phyloP scores from a whole-genome alignment of 2,329 filamentous ascomycete genomes.

The Aspergillus sp. region DNA sequence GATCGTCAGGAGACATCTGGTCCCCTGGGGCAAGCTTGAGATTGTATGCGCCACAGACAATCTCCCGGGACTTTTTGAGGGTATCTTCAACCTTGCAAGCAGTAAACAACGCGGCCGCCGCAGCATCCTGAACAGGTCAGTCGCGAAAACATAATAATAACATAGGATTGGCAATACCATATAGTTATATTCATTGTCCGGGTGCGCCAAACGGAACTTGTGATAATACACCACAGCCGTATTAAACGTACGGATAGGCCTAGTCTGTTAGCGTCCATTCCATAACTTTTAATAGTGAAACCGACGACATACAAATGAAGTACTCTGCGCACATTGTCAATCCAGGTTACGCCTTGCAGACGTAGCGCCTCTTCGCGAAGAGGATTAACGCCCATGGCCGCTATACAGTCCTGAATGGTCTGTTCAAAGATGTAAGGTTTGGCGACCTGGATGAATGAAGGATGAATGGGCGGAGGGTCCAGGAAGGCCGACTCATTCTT shows the following conservation, averaged over 20 bases:
- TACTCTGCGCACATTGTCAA: constrained; percentile 71
- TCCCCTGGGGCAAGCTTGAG: constrained; percentile 62
- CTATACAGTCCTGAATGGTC: constrained; percentile 64
- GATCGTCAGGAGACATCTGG: constrained; percentile 69
- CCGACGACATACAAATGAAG: constrained; percentile 61
- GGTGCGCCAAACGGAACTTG: constrained; percentile 78
- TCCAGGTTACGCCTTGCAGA: constrained; percentile 78
- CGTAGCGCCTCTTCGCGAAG: constrained; percentile 72
- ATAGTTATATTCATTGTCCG: constrained; percentile 78
- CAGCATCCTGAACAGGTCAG: constrained; percentile 58
- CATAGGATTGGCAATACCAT: constrained; percentile 29
- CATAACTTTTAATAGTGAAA: background rate
- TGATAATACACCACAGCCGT: constrained; percentile 91
- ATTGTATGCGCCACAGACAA: constrained; percentile 84
- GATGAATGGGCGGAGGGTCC: constrained; percentile 45
- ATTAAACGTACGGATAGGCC: constrained; percentile 82
- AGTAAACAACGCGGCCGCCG: constrained; percentile 78
- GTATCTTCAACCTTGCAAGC: constrained; percentile 98
- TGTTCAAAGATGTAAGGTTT: constrained; percentile 77
- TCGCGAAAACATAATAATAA: background rate
- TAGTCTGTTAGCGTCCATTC: constrained; percentile 26
- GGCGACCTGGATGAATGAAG: constrained; percentile 56
- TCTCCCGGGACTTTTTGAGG: constrained; percentile 89
- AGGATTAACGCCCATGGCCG: constrained; percentile 61
- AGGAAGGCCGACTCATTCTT: constrained; percentile 11